Base-by-base conservation (phyloP, 176 grass and related monocot genomes). In the Ananas comosus region DNA sequence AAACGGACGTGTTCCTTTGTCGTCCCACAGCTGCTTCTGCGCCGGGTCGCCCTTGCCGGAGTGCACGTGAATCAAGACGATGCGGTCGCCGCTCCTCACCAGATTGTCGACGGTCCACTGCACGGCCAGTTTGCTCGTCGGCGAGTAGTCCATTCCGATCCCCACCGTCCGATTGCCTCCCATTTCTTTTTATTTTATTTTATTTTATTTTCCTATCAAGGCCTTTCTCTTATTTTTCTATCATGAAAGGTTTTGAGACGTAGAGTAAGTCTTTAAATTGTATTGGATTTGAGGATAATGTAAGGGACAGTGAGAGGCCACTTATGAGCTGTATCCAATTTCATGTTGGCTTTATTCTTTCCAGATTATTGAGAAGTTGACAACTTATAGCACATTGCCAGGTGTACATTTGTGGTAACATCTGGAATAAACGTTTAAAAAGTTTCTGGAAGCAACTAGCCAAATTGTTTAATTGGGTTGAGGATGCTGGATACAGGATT, bases 61-160 rank as follows among this genome's bases (percentile, higher is more conserved):
- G 12, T 85, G 48, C 49, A 83, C 91, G 56, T 96, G 87, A 80
- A 96, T 70, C 23, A 91, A 69, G 63, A 96, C 68, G 42, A 91
- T 71, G 5, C 65, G 63, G 51, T 91, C 88, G 14, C 88, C 82
- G 65, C 51, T 57, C 51, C 47, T 79, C 10, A 74, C 68, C 29
- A 88, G 73, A 79, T 91, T 85, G 7, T 82, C 75, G 5, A 83
- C 59, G 4, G 65, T 70, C 88, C 91, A 88, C 73, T 68, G 82
- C 24, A 64, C 80, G 9, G 91, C 91, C 0, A 76, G 70, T 70
- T 96, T 91, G 85, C 91, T 91, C 9, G 85, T 83, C 19, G 80
- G 69, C 19, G 91, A 96, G 83, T 91, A 96, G 80, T 96, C 91
- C 56, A 91, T 91, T 51, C 82, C 91, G 1, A 91, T 72, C 63